These are phyloP conservation scores for Zygosaccharomyces lentus DNA, from an alignment of 805 yeast species.

Conservation along the genomic window DNA sequence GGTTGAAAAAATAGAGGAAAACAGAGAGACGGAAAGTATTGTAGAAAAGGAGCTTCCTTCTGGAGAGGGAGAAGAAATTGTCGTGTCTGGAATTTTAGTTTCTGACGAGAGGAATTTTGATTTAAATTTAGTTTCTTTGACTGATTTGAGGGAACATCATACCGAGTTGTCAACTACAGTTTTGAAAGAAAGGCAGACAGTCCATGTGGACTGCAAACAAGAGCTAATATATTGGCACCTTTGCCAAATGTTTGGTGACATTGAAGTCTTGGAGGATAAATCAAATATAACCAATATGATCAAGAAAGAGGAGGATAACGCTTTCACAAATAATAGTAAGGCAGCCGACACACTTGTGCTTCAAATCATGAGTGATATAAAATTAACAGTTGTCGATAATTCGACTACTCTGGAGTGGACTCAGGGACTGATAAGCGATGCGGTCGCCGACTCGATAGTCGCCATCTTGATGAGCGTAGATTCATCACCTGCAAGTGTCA, in stretches of 20 bases:
- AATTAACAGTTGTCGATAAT: slow-evolving; percentile 44
- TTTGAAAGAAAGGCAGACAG: slow-evolving; percentile 73
- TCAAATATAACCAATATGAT: slow-evolving; percentile 31
- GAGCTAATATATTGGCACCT: slow-evolving; percentile 84
- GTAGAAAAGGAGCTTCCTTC: slow-evolving; percentile 40
- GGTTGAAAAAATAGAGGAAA: slow-evolving; percentile 61
- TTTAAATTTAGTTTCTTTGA: slow-evolving; percentile 72
- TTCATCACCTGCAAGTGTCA: slow-evolving; percentile 92
- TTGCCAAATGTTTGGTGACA: slow-evolving; percentile 90
- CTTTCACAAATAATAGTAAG: slow-evolving; percentile 1
- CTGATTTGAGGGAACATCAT: slow-evolving; percentile 78
- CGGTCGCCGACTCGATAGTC: slow-evolving; percentile 89
- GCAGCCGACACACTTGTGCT: slow-evolving; percentile 43
- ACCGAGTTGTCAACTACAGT: slow-evolving; percentile 82
- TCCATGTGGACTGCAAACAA: slow-evolving; percentile 75
- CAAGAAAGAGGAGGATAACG: slow-evolving; percentile 10
- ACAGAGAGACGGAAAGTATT: slow-evolving; percentile 55
- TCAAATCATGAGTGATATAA: slow-evolving; percentile 61
- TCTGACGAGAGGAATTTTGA: slow-evolving; percentile 78
- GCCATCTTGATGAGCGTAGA: slow-evolving; percentile 90
- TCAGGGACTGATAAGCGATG: slow-evolving; percentile 82
- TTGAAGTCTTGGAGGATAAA: slow-evolving; percentile 59
- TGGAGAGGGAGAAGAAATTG: slow-evolving; percentile 30
- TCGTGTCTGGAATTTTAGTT: slow-evolving; percentile 79
- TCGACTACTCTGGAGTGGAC: slow-evolving; percentile 80